phyloP scores from a whole-genome alignment of 495 filamentous ascomycete genomes.

The Xylaria grammica region DNA sequence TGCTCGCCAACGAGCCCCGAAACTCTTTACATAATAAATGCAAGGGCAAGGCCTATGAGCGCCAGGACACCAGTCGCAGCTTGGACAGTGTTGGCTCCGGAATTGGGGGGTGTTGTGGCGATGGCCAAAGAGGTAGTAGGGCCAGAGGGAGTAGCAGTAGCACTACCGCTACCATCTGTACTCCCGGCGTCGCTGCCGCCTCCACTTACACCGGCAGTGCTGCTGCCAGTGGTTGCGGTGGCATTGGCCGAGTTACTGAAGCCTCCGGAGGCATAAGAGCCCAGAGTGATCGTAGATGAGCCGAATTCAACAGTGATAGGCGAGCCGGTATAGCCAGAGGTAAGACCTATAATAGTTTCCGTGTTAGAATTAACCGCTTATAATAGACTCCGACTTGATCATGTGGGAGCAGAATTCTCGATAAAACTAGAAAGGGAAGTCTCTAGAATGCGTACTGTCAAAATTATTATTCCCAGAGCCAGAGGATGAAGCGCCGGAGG shows the following conservation, averaged over 20 bases:
- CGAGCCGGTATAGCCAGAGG: constrained; percentile 2
- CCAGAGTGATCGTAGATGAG: constrained; percentile 17
- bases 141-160: constrained; percentile 32
- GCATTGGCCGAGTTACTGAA: constrained; percentile 14
- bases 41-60: constrained; percentile 27
- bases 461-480: constrained; percentile 1
- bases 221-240: neutral
- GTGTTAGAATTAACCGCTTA: no score
- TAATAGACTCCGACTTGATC: no score
- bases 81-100: constrained; percentile 16
- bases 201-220: neutral
- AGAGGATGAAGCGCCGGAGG: neutral
- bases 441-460: neutral
- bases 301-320: constrained; percentile 7
- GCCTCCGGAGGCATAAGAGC: neutral
- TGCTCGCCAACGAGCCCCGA: neutral
- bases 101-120: constrained; percentile 23
- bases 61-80: constrained; percentile 27
- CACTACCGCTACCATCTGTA: constrained; percentile 19
- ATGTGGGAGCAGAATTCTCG: no score
- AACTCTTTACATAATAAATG: constrained; percentile 18
- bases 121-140: constrained; percentile 31
- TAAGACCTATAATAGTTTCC: neutral
- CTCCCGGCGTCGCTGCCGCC: constrained; percentile 20
- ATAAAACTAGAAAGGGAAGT: neutral